Percentiles rank a stretch among this genome's conserved stretches.
phyloP scores from a whole-genome alignment of 495 filamentous ascomycete species.

The Penicillium canariense region DNA sequence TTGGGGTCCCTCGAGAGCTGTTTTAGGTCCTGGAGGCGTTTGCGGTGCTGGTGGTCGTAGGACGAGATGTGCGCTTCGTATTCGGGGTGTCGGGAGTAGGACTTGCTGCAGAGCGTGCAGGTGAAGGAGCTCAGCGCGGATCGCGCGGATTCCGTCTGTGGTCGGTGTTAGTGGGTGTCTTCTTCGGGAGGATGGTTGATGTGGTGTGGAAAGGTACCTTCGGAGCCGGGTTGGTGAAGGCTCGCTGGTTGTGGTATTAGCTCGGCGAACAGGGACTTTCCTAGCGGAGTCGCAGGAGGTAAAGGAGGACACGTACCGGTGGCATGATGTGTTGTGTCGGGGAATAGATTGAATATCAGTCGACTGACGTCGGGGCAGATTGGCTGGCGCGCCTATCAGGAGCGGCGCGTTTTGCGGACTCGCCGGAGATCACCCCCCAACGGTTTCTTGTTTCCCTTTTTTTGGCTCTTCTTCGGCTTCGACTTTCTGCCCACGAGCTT shows the following conservation, averaged over 20 bases:
- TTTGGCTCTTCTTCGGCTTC: background rate
- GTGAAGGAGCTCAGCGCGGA: conserved; percentile 88
- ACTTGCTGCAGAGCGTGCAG: conserved; percentile 63
- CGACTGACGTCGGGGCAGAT: conserved; percentile 1
- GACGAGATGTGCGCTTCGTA: conserved; percentile 61
- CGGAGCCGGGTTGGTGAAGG: conserved; percentile 51
- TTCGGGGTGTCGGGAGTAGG: conserved; percentile 59
- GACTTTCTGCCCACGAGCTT: conserved; percentile 2
- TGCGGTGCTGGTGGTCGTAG: conserved; percentile 63
- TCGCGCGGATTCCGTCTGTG: conserved; percentile 77
- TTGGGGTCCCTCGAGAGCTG: conserved; percentile 58
- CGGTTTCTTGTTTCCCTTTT: conserved; percentile 18
- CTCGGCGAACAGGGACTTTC: no score
- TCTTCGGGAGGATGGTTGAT: background rate
- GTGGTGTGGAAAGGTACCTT: conserved; percentile 31
- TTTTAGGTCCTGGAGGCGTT: conserved; percentile 62
- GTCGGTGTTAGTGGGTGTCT: background rate
- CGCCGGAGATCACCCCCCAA: conserved; percentile 16
- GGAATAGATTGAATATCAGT: background rate
- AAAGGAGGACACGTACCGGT: conserved; percentile 7
- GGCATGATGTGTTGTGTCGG: conserved; percentile 4
- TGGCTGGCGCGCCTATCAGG: conserved; percentile 14
- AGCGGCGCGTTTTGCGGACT: conserved; percentile 8
- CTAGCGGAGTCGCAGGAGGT: no score
- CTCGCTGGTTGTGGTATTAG: conserved; percentile 26